Percentiles rank a stretch among this genome's conserved stretches.
Evolutionary conservation across 2,329 filamentous ascomycete species (phyloP).

Genomic region (Arthrocladium fulminans): DNA sequence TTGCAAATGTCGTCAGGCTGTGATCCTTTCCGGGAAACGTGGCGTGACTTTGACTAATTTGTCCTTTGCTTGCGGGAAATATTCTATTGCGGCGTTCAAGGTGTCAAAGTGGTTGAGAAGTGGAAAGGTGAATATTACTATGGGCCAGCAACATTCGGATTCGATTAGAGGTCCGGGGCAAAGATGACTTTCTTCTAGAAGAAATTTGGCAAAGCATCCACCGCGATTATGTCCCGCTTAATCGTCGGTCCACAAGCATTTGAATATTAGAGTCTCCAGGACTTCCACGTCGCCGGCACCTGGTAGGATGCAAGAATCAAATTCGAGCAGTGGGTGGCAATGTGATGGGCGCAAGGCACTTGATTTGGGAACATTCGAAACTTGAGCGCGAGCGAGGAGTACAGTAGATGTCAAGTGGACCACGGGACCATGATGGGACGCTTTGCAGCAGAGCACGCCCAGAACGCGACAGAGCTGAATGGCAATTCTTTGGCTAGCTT

Average conservation of each 20-base stretch:
- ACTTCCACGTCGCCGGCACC: not conserved
- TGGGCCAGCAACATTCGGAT: too few species aligned
- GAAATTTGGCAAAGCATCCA: not conserved
- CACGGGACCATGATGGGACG: not conserved
- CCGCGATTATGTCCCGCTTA: not conserved
- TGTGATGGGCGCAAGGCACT: not conserved
- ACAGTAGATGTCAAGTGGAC: not conserved
- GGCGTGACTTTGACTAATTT: too few species aligned
- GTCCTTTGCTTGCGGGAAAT: too few species aligned
- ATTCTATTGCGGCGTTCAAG: too few species aligned
- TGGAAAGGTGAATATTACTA: too few species aligned
- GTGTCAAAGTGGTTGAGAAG: too few species aligned
- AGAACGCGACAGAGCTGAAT: not conserved
- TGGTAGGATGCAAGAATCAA: not conserved
- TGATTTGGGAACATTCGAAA: not conserved
- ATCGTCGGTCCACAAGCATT: not conserved
- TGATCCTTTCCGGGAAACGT: too few species aligned
- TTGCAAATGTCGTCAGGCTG: too few species aligned
- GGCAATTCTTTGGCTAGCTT: not conserved
- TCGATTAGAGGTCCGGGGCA: too few species aligned
- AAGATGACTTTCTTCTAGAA: constrained; percentile 3
- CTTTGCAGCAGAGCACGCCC: not conserved
- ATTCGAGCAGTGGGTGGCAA: not conserved
- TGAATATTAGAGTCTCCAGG: not conserved
- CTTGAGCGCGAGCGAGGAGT: not conserved